phyloP scores from a whole-genome alignment of 306 rosid species.

The Cyamopsis tetragonoloba region DNA sequence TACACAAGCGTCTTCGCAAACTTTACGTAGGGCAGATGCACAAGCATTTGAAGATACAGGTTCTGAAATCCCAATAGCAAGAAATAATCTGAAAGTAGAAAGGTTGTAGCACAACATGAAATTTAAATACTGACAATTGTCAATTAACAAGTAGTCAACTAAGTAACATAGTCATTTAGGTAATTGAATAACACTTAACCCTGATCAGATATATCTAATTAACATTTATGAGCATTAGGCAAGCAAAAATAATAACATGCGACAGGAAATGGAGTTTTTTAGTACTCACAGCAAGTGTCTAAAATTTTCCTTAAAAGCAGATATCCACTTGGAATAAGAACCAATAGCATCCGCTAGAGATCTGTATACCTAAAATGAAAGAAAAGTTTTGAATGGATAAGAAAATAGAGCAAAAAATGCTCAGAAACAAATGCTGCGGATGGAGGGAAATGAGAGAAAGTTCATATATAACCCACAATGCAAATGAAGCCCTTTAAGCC shows the following conservation, averaged over 20 bases:
- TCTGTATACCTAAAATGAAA: constrained; percentile 70
- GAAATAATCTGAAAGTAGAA: constrained; percentile 71
- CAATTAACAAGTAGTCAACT: constrained; percentile 20
- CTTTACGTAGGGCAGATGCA: constrained; percentile 82
- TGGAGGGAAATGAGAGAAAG: constrained; percentile 17
- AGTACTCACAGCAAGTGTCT: constrained; percentile 74
- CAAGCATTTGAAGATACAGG: constrained; percentile 81
- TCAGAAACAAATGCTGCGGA: constrained; percentile 32
- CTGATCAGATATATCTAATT: neutral
- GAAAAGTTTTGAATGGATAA: constrained; percentile 26
- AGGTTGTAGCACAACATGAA: constrained; percentile 28
- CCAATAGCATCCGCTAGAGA: constrained; percentile 89
- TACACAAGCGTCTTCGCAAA: constrained; percentile 85
- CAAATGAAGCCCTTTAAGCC: constrained; percentile 78
- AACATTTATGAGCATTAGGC: constrained; percentile 7
- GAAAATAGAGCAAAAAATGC: constrained; percentile 19
- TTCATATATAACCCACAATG: constrained; percentile 55
- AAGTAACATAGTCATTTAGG: constrained; percentile 16
- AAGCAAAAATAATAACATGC: constrained; percentile 5
- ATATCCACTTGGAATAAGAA: constrained; percentile 83
- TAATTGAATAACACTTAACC: neutral
- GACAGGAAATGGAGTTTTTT: constrained; percentile 13
- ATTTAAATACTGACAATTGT: constrained; percentile 17
- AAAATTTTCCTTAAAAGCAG: constrained; percentile 64
- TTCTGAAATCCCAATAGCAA: constrained; percentile 84